Base-by-base conservation (phyloP, 768 basidiomycete species). In the Candolleomyces aberdarensis region DNA sequence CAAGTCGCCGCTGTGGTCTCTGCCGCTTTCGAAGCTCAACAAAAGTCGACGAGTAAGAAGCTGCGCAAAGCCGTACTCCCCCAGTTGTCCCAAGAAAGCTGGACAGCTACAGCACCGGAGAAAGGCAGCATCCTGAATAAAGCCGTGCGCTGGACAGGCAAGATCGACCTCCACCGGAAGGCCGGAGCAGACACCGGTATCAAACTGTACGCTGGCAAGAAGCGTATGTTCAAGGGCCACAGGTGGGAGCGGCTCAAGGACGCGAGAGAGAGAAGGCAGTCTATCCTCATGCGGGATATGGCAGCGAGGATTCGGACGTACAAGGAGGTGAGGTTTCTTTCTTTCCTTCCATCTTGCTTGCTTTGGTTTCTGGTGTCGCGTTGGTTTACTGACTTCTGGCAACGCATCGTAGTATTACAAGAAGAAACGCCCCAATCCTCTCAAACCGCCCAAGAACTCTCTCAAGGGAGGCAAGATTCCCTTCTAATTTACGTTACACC, bases 151-250 rank as follows among this genome's bases (percentile, higher is more conserved):
- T 83, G 82, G 74, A 78, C 79, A 53, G 76, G 74, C 49, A 73
- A 74, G 66, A 71, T 74, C 53, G 81, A 77, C 69, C 71, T 73
- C 58, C 80, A 77, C 70, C 70, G 69, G 44, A 75, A 76, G 32
- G 69, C 76, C 59, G 83, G 88, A 59, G 74, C 82, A 55, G 78
- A 86, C 61, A 67, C 79, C 66, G 88, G 88, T 40, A 81, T 82
- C 63, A 80, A 83, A 58, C 73, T 93, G 65, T 94, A 94, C 64
- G 84, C 87, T 10, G 85, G 80, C 60, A 89, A 83, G 83, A 89
- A 85, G 80, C 78, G 82, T 63, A 94, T 94, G 92, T 94, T 94
- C 85, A 94, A 94, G 80, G 92, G 92, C n/a, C 92, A 94, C 79
- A 89, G 83, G 66, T 92, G 89, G 88, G 88, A 94, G 75, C 83